Conservation (phyloP, 345 rosid genomes). For the Eutrema yunnanense region DNA sequence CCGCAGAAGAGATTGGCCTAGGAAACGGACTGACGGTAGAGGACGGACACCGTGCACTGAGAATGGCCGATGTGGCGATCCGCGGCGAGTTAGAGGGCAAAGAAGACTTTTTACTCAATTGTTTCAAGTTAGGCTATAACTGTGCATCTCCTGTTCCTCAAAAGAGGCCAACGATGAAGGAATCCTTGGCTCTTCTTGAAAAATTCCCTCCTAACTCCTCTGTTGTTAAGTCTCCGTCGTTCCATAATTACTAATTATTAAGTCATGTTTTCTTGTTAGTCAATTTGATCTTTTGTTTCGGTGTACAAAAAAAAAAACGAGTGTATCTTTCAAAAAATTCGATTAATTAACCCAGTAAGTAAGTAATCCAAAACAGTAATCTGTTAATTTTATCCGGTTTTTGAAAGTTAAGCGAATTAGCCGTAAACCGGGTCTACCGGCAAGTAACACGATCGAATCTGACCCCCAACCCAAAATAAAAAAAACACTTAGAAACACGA, state of each 20-base stretch:
- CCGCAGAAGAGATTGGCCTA: constrained; percentile 68
- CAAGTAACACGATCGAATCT: not conserved
- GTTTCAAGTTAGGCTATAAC: constrained; percentile 65
- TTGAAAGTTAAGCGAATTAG: not conserved
- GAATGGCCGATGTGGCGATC: constrained; percentile 65
- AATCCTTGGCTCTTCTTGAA: constrained; percentile 61
- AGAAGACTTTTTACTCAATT: constrained; percentile 62
- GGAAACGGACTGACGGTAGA: constrained; percentile 66
- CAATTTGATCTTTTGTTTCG: not conserved
- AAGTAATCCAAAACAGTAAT: not conserved
- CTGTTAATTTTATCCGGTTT: not conserved
- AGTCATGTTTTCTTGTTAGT: not conserved
- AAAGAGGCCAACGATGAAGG: constrained; percentile 86
- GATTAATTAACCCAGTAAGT: too few species aligned
- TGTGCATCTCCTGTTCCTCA: constrained; percentile 78
- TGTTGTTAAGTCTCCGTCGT: constrained; percentile 20
- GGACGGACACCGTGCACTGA: constrained; percentile 47
- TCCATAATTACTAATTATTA: constrained; percentile 16
- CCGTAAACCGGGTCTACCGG: not conserved
- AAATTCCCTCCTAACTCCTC: constrained; percentile 40
- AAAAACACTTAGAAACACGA: not conserved
- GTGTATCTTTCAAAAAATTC: not conserved
- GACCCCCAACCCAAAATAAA: not conserved
- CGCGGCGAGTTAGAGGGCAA: constrained; percentile 75
- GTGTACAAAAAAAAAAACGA: constrained; percentile 9